Conservation (phyloP, 345 rosid species). For the Acer campestre region DNA sequence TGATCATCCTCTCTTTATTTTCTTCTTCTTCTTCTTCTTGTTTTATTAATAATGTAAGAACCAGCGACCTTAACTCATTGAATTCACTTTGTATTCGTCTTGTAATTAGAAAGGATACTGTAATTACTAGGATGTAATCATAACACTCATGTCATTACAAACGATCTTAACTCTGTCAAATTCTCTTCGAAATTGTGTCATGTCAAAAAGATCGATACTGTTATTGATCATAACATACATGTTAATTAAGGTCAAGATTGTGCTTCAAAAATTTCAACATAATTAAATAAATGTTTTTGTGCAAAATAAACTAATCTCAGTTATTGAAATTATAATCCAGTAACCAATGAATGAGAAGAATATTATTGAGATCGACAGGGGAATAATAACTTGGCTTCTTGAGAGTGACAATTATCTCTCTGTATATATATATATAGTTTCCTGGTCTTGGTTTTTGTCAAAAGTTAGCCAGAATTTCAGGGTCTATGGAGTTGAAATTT, state of each 20-base stretch:
- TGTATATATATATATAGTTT: not conserved
- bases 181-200: no score
- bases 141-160: no score
- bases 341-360: not conserved
- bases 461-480: constrained; percentile 38
- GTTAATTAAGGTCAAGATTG: constrained; percentile 3
- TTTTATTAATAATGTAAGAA: no score
- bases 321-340: constrained; percentile 12
- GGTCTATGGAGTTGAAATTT: constrained; percentile 31
- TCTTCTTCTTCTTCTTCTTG: no score
- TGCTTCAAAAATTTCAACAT: not conserved
- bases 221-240: not conserved
- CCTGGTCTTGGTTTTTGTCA: constrained; percentile 20
- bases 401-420: constrained; percentile 19
- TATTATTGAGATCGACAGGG: not conserved
- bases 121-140: no score
- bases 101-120: no score
- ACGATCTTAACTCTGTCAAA: no score
- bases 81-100: no score
- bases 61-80: no score
- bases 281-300: not conserved
- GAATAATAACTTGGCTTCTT: constrained; percentile 1
- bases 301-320: not conserved
- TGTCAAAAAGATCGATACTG: no score
- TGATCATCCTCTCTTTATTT: not conserved